phyloP scores from a whole-genome alignment of 305 asterid species.

The Plantago rigida region DNA sequence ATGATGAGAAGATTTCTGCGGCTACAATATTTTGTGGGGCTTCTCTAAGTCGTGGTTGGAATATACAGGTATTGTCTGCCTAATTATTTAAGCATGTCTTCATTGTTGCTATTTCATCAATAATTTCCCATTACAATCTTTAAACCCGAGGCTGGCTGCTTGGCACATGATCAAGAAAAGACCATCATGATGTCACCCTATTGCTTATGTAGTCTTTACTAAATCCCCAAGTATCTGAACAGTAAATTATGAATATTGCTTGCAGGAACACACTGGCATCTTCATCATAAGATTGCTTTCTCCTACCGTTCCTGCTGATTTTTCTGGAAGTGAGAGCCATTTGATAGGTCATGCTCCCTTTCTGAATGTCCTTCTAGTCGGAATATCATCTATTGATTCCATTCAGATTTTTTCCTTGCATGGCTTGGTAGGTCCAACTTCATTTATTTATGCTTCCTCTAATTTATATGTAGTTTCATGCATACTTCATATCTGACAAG shows the following conservation, averaged over 20 bases:
- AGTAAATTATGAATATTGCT: slow-evolving; percentile 1
- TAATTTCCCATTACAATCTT: slow-evolving; percentile 20
- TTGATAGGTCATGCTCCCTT: slow-evolving; percentile 73
- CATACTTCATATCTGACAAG: not conserved
- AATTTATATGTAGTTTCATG: slow-evolving; percentile 12
- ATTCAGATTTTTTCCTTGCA: slow-evolving; percentile 79
- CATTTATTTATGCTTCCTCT: slow-evolving; percentile 18
- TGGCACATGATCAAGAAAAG: not conserved
- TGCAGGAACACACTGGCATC: slow-evolving; percentile 72
- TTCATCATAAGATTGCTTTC: slow-evolving; percentile 72
- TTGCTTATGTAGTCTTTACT: not conserved
- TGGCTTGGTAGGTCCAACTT: slow-evolving; percentile 78
- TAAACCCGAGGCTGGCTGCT: slow-evolving; percentile 11
- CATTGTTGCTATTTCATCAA: slow-evolving; percentile 11
- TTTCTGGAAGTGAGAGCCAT: slow-evolving; percentile 70
- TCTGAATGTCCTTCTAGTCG: slow-evolving; percentile 73
- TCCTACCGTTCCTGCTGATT: slow-evolving; percentile 64
- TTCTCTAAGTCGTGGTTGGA: slow-evolving; percentile 96
- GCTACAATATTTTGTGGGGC: slow-evolving; percentile 90
- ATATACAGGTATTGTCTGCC: slow-evolving; percentile 62
- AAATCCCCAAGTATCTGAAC: not conserved
- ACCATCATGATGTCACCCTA: not conserved
- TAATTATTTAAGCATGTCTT: slow-evolving; percentile 18
- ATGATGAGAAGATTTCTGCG: slow-evolving; percentile 90
- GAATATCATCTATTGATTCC: slow-evolving; percentile 67